Evolutionary conservation across 495 filamentous ascomycete genomes (phyloP), one percentile per base, ranked within the genome.

Genomic region (Ascodesmis nigricans): DNA sequence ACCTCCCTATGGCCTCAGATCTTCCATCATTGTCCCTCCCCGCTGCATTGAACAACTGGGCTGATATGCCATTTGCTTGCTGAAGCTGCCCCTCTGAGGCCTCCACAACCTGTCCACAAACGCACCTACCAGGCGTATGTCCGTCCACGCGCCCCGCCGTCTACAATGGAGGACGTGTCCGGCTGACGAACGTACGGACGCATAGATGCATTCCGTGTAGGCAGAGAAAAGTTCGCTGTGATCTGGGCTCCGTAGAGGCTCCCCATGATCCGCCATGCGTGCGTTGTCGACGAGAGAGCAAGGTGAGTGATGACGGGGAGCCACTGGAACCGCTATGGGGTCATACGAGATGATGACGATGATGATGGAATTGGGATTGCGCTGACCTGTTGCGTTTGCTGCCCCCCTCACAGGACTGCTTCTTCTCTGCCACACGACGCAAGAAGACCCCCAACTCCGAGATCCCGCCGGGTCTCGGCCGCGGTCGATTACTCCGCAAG

Each of bases 231-330:
- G 83, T 91, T 22, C 79, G 82, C 40, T 93, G 83, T 56, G 83
- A 93, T 53, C 62, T 91, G 29, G 83, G 83, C 37, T 81, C 77
- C 56, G 83, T 95, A 46, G 87, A 97, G 57, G 76, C 84, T 40
- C 87, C 87, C 21, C 72, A 82, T 52, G 78, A 84, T 41, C 87
- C 87, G 26, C 90, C 90, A 1, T 97, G 87, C 49, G 78, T 84
- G 39, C 70, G 87, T 51, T 97, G 87, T 55, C 72, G 80, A 16
- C 71, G 87, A 39, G 87, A 97, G 58, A 67, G 40, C 7, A 52
- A 52, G 26, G 35, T 37, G n/a, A n/a, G n/a, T n/a, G n/a, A n/a
- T n/a, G n/a, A n/a, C n/a, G n/a, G n/a, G n/a, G n/a, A n/a, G n/a
- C n/a, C n/a, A n/a, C n/a, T n/a, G n/a, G n/a, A n/a, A n/a, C n/a